Conservation (phyloP, 2,329 filamentous ascomycete genomes). For the Colletotrichum tofieldiae region DNA sequence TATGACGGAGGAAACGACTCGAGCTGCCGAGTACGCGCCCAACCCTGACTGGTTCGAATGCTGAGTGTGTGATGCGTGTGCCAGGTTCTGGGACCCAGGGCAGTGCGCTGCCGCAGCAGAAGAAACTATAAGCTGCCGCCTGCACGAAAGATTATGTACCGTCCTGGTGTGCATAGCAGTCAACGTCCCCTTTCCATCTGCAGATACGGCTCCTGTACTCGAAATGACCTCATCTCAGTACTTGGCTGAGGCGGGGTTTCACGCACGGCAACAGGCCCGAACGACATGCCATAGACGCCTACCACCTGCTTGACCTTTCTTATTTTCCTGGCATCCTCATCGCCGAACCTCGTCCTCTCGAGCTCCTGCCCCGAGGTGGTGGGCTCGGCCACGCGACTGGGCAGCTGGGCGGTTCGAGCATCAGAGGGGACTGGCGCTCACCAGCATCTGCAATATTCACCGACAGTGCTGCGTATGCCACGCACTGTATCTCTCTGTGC, state of each 20-base stretch:
- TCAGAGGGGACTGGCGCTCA: background rate
- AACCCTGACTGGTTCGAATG: conserved; percentile 16
- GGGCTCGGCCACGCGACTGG: conserved; percentile 1
- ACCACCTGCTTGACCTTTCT: conserved; percentile 21
- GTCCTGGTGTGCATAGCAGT: background rate
- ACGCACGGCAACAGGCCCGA: conserved; percentile 11
- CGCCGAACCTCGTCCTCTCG: conserved; percentile 10
- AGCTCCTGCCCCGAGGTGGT: conserved; percentile 4
- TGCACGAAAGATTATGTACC: background rate
- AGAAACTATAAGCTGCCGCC: conserved; percentile 16
- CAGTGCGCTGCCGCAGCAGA: conserved; percentile 22
- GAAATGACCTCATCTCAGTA: conserved; percentile 9
- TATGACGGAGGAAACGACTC: conserved; percentile 14
- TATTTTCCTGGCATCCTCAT: conserved; percentile 2
- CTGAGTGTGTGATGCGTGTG: conserved; percentile 12
- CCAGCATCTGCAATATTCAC: background rate
- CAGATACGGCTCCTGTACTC: background rate
- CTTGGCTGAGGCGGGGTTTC: conserved; percentile 7
- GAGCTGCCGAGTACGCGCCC: conserved; percentile 13
- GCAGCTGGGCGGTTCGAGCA: background rate
- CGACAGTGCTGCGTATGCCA: background rate
- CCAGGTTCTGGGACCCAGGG: background rate
- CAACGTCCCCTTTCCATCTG: background rate
- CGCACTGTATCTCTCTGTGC: background rate
- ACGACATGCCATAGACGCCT: conserved; percentile 16